Evolutionary conservation across 371 early-diverging fungal genomes (phyloP).

Genomic region (Mortierella sp.): DNA sequence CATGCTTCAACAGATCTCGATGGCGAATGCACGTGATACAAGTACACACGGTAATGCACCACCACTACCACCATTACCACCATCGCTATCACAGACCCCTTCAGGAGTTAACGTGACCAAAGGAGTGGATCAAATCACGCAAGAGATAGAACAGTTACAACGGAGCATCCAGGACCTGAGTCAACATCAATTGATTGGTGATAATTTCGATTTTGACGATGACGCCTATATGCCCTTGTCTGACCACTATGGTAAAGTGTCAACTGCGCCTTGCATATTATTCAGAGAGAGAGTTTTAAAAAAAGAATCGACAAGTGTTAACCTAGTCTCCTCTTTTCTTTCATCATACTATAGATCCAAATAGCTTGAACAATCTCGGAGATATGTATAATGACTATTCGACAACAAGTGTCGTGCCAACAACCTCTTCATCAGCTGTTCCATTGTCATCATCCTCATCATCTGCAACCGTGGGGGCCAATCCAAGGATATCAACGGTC

Average conservation of each 20-base stretch:
- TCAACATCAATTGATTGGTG: slow-evolving; percentile 24
- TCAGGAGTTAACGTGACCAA: slow-evolving; percentile 26
- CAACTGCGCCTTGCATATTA: too few species aligned
- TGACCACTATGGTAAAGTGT: slow-evolving; percentile 22
- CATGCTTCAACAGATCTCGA: slow-evolving; percentile 35
- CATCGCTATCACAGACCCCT: slow-evolving; percentile 29
- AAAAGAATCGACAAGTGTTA: too few species aligned
- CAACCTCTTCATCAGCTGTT: background rate
- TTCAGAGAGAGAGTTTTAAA: too few species aligned
- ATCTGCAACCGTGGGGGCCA: slow-evolving; percentile 11
- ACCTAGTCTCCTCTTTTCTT: background rate
- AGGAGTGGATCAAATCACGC: slow-evolving; percentile 38
- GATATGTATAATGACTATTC: background rate
- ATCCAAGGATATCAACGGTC: slow-evolving; percentile 37
- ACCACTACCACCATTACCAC: slow-evolving; percentile 23
- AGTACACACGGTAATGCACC: slow-evolving; percentile 13
- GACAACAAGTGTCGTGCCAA: background rate
- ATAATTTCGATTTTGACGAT: slow-evolving; percentile 22
- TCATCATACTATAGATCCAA: slow-evolving; percentile 3
- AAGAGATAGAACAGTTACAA: slow-evolving; percentile 36
- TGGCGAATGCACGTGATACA: slow-evolving; percentile 25
- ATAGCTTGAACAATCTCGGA: background rate
- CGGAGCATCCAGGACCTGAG: slow-evolving; percentile 32
- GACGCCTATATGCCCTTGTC: slow-evolving; percentile 20
- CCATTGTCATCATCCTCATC: background rate